Base-by-base conservation (phyloP, 208 protist genomes). In the Leishmania guyanensis region DNA sequence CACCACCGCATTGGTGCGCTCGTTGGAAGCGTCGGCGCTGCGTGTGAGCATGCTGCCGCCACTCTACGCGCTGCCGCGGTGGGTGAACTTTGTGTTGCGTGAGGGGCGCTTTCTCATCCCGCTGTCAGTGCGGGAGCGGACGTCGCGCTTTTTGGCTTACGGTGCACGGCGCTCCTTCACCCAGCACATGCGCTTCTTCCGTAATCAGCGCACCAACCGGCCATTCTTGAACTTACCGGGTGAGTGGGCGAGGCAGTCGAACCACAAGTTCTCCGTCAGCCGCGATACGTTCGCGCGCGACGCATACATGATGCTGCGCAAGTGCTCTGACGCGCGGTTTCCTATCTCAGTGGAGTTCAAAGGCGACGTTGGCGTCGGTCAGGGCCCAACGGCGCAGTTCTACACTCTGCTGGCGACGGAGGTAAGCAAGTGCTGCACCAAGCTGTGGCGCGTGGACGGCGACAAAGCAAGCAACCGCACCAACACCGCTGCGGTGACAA, bases 341-440 rank as follows among this genome's bases (percentile, higher is more conserved):
- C 90, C 94, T 12, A 86, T 98, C 53, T 96, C 94, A 29, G 84
- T 98, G 62, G 92, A 97, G 79, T 98, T 97, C 83, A 86, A 92
- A 39, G 96, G 94, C 12, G 96, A 98, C 70, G 88, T 96, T 53
- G 96, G 95, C 20, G 91, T 95, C 26, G 96, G 96, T 0, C 91
- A 96, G 54, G 96, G 96, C 33, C 96, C 96, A 22, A 98, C 95
- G 1, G 90, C 94, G 76, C 92, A 98, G 83, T 98, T 98, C 78
- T 98, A 95, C 81, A 96, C 93, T 20, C 84, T 94, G 36, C 78
- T 98, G 54, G 91, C 93, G 0, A 50, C 86, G 22, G 87, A 97
- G 79, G 72, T 91, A n/a, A 89, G 87, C 78, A 86, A 80, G 56
- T 77, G 78, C 39, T 17, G 64, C 0, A 70, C 92, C 5, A 20